Evolutionary conservation across 2,329 filamentous ascomycete species (phyloP).

Genomic region (Alternaria infectoria): DNA sequence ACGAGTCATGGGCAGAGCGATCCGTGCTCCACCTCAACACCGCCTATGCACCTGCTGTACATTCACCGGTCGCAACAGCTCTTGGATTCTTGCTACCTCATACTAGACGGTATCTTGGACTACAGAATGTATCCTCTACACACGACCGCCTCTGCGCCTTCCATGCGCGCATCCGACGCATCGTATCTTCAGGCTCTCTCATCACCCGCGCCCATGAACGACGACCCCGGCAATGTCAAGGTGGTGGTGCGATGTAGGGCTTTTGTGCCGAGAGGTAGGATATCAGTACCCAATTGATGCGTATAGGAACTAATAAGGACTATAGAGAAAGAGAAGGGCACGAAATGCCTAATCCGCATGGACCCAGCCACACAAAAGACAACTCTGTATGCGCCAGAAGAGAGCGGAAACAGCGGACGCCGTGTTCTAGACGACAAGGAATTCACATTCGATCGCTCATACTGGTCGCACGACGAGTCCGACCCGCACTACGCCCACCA

Average conservation of each 20-base stretch:
- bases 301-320: constrained; percentile 24
- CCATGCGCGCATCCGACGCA: constrained; percentile 51
- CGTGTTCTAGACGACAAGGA: constrained; percentile 84
- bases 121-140: constrained; percentile 39
- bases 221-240: constrained; percentile 58
- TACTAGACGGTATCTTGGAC: constrained; percentile 37
- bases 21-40: constrained; percentile 19
- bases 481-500: constrained; percentile 91
- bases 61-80: constrained; percentile 35
- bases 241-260: constrained; percentile 58
- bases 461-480: constrained; percentile 86
- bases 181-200: constrained; percentile 21
- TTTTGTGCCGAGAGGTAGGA: constrained; percentile 54
- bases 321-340: constrained; percentile 78
- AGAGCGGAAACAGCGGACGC: constrained; percentile 65
- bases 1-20: constrained; percentile 29
- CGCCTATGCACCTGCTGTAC: constrained; percentile 42
- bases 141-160: constrained; percentile 52
- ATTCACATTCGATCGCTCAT: constrained; percentile 97
- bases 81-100: constrained; percentile 26
- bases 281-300: neutral
- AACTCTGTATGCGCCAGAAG: constrained; percentile 73
- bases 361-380: constrained; percentile 86
- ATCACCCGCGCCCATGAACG: constrained; percentile 38
- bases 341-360: constrained; percentile 90